phyloP scores from a whole-genome alignment of 352 stramenopile species.

The Pythium phragmitis region DNA sequence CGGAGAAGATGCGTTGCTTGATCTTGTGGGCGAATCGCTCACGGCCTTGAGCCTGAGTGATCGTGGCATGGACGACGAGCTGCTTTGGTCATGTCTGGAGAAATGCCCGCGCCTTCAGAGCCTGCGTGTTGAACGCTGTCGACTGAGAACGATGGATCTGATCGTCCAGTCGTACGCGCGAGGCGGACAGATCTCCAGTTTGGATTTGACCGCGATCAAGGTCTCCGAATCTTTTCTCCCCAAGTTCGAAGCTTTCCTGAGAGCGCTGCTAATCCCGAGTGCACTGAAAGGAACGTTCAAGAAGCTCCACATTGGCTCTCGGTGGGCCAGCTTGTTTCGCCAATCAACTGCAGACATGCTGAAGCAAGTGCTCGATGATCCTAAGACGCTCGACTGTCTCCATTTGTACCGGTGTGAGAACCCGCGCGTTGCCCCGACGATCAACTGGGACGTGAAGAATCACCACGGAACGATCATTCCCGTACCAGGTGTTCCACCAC shows the following conservation, averaged over 20 bases:
- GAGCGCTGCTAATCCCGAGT: not conserved
- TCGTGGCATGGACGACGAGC: not conserved
- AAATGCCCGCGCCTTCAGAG: not conserved
- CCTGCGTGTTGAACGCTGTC: not conserved
- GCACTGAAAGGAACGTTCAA: slow-evolving; percentile 1
- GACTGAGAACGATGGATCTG: not conserved
- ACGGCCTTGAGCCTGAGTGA: not conserved
- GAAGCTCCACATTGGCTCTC: not conserved
- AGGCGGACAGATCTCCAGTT: not conserved
- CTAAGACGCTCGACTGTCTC: not conserved
- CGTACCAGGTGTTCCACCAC: not conserved
- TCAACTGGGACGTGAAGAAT: not conserved
- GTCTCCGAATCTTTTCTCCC: not conserved
- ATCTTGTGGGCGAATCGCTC: not conserved
- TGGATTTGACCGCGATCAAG: not conserved
- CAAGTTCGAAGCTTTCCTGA: not conserved
- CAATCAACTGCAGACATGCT: not conserved
- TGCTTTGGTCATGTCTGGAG: not conserved
- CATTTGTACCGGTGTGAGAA: not conserved
- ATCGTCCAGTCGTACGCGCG: not conserved
- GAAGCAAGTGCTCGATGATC: not conserved
- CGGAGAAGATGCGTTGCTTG: not conserved
- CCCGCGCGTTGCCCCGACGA: not conserved
- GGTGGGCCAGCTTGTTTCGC: not conserved
- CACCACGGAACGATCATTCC: not conserved